Percentiles rank a stretch among this genome's conserved stretches.
These are phyloP conservation scores for Grigorovia transvaalensis DNA, from an alignment of 805 yeast species.

Conservation along the genomic window DNA sequence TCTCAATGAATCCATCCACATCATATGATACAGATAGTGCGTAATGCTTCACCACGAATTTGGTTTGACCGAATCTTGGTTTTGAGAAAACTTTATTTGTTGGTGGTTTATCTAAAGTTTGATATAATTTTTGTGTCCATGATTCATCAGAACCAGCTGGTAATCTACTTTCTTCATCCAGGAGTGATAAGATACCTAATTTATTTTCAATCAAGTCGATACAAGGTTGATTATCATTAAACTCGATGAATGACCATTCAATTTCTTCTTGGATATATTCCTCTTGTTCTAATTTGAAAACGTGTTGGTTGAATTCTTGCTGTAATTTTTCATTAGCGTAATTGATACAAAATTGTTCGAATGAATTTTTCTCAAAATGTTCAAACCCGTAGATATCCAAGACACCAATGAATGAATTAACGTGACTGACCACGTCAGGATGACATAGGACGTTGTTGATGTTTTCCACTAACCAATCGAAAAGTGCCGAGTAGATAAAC, in stretches of 20 bases:
- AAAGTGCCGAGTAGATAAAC: conserved; percentile 81
- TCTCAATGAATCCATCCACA: conserved; percentile 89
- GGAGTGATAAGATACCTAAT: conserved; percentile 74
- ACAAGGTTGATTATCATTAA: conserved; percentile 94
- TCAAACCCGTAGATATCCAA: conserved; percentile 96
- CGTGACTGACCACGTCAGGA: conserved; percentile 47
- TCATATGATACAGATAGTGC: conserved; percentile 91
- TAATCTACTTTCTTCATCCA: conserved; percentile 91
- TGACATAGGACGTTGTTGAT: conserved; percentile 78
- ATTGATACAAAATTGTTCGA: conserved; percentile 95
- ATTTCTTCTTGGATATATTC: conserved; percentile 87
- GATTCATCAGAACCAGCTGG: conserved; percentile 91
- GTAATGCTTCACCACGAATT: conserved; percentile 84
- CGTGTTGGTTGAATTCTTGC: conserved; percentile 96
- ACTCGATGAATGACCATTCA: conserved; percentile 94
- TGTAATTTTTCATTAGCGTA: conserved; percentile 95
- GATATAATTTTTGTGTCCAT: conserved; percentile 85
- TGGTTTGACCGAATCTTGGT: conserved; percentile 88
- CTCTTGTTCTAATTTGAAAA: conserved; percentile 92
- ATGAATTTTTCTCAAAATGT: conserved; percentile 87
- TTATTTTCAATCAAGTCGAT: conserved; percentile 83
- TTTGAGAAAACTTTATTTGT: conserved; percentile 71
- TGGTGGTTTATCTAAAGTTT: conserved; percentile 70
- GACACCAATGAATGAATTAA: conserved; percentile 81
- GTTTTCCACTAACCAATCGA: conserved; percentile 88